Evolutionary conservation across 192 early-diverging fungal species (phyloP).

Genomic region (Gorgonomyces haynaldii): DNA sequence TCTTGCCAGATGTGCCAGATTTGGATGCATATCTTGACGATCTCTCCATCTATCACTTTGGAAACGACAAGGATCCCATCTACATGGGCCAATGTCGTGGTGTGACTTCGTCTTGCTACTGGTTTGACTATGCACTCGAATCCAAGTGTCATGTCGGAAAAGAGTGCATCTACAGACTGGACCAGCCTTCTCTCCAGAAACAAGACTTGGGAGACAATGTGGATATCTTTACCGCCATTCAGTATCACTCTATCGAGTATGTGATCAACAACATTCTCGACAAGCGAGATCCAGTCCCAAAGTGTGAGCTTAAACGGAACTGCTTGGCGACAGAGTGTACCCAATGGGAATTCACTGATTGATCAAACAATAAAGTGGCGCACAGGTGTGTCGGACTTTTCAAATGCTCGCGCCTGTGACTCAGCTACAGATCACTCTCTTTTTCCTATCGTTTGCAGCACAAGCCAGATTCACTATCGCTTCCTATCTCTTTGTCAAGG

Average conservation of each 20-base stretch:
- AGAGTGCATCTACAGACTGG: slow-evolving; percentile 15
- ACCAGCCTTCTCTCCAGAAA: neutral
- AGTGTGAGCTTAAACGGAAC: slow-evolving; percentile 37
- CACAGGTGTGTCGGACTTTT: no score
- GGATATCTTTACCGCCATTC: slow-evolving; percentile 51
- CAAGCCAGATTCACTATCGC: no score
- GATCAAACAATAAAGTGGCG: no score
- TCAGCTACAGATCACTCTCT: no score
- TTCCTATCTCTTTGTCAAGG: no score
- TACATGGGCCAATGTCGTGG: slow-evolving; percentile 77
- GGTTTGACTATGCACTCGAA: slow-evolving; percentile 64
- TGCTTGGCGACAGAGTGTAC: slow-evolving; percentile 61
- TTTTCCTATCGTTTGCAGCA: no score
- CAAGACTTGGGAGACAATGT: slow-evolving; percentile 4
- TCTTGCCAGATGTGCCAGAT: slow-evolving; percentile 40
- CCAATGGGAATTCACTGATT: slow-evolving; percentile 51
- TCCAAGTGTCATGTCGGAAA: slow-evolving; percentile 75
- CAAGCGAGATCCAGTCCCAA: slow-evolving; percentile 22
- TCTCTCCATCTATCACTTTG: slow-evolving; percentile 79
- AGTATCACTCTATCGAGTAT: slow-evolving; percentile 66
- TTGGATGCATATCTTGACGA: slow-evolving; percentile 36
- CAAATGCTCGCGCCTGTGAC: no score
- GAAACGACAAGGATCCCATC: slow-evolving; percentile 83
- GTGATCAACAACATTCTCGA: slow-evolving; percentile 59
- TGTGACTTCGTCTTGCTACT: slow-evolving; percentile 50